Evolutionary conservation across 148 eudicot genomes (phyloP).

Genomic region (Vaccinium myrtillus): DNA sequence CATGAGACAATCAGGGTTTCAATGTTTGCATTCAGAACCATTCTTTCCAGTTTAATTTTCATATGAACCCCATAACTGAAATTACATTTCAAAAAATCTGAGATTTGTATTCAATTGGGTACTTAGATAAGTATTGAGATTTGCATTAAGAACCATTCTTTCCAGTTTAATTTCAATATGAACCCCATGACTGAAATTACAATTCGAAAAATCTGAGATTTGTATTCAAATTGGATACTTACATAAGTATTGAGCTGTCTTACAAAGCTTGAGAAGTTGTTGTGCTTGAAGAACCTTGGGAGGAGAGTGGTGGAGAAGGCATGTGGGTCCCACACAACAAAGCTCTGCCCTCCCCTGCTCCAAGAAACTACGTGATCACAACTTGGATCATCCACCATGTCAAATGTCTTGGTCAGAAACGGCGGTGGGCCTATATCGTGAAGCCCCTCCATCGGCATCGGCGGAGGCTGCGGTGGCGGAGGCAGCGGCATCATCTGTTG

Average conservation of each 20-base stretch:
- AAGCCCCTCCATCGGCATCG: conserved; percentile 69
- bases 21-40: not conserved
- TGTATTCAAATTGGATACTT: conserved; percentile 31
- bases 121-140: no score
- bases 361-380: conserved; percentile 65
- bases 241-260: conserved; percentile 97
- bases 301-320: conserved; percentile 67
- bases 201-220: not conserved
- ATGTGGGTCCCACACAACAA: conserved; percentile 87
- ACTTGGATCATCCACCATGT: conserved; percentile 75
- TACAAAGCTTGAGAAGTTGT: conserved; percentile 88
- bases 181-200: not conserved
- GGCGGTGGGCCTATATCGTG: conserved; percentile 85
- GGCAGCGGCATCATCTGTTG: conserved; percentile 34
- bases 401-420: conserved; percentile 76
- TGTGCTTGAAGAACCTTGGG: conserved; percentile 84
- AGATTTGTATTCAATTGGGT: no score
- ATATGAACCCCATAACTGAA: no score
- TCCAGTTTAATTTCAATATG: no score
- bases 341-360: conserved; percentile 82
- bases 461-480: not conserved
- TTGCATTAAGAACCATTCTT: no score
- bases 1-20: not conserved
- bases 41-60: no score
- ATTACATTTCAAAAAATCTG: no score